These are phyloP conservation scores for Penicillium tannophilum DNA, from an alignment of 495 filamentous ascomycete species.

Conservation along the genomic window DNA sequence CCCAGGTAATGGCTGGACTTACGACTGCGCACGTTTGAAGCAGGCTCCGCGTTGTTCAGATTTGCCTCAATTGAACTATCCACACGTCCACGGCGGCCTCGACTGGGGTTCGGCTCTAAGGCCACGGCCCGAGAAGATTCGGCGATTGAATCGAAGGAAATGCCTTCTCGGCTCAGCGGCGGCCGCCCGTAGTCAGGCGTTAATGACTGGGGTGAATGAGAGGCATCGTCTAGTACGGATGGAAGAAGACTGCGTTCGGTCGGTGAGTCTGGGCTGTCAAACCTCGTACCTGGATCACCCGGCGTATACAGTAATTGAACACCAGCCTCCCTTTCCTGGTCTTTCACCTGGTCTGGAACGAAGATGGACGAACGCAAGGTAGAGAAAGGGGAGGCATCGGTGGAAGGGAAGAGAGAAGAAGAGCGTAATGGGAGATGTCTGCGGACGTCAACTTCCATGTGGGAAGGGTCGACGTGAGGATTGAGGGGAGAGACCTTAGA, in stretches of 20 bases:
- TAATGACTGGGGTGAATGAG: conserved; percentile 25
- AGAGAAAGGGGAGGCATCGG: conserved; percentile 29
- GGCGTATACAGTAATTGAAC: conserved; percentile 22
- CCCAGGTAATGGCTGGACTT: conserved; percentile 93
- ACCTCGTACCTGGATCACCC: conserved; percentile 30
- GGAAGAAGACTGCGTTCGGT: conserved; percentile 34
- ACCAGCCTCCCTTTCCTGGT: conserved; percentile 18
- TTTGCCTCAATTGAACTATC: conserved; percentile 86
- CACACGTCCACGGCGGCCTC: conserved; percentile 54
- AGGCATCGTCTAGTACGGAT: conserved; percentile 35
- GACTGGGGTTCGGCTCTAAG: conserved; percentile 44
- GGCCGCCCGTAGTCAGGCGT: conserved; percentile 23
- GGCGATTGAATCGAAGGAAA: conserved; percentile 21
- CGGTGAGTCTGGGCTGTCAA: conserved; percentile 19
- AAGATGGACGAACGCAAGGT: conserved; percentile 34
- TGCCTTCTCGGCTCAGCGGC: conserved; percentile 21
- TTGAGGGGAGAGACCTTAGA: conserved; percentile 41
- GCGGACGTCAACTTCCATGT: conserved; percentile 50
- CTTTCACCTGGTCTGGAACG: conserved; percentile 29
- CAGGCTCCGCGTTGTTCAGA: conserved; percentile 69
- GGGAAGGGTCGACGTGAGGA: conserved; percentile 38
- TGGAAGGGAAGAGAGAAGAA: conserved; percentile 32
- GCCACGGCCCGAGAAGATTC: conserved; percentile 19
- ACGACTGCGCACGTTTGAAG: conserved; percentile 77
- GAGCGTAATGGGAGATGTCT: conserved; percentile 40